Evolutionary conservation across 2,329 filamentous ascomycete species (phyloP).

Genomic region (Pezicula radicicola): DNA sequence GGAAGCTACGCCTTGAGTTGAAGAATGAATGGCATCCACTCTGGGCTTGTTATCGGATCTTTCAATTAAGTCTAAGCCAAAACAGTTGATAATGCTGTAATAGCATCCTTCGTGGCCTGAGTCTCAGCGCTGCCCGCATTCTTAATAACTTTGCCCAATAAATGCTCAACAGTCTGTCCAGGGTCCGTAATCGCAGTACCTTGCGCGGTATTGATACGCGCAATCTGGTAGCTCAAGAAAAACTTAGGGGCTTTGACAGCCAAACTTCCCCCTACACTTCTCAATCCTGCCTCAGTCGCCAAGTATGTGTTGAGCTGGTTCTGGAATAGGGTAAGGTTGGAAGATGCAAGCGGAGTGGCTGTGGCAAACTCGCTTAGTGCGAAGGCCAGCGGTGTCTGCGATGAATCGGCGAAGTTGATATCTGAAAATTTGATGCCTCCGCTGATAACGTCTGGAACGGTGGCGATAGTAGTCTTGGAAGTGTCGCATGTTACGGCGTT

Average conservation of each 20-base stretch:
- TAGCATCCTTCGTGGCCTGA: constrained; percentile 47
- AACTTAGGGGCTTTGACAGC: constrained; percentile 62
- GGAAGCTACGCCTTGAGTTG: no score
- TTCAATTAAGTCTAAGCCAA: constrained; percentile 5
- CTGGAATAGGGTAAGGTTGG: constrained; percentile 49
- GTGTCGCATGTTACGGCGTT: constrained; percentile 46
- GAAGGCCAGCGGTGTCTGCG: constrained; percentile 48
- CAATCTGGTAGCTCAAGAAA: constrained; percentile 57
- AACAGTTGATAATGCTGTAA: constrained; percentile 32
- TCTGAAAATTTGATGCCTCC: constrained; percentile 47
- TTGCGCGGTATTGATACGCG: constrained; percentile 56
- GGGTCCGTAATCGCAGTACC: constrained; percentile 49
- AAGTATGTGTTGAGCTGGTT: constrained; percentile 52
- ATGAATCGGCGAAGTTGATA: constrained; percentile 53
- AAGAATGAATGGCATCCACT: no score
- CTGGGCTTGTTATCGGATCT: no score
- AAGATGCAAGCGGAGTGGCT: constrained; percentile 41
- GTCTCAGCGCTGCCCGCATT: constrained; percentile 43
- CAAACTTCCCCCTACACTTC: constrained; percentile 49
- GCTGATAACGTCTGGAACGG: constrained; percentile 54
- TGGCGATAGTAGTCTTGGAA: constrained; percentile 43
- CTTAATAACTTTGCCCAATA: constrained; percentile 54
- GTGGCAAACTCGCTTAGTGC: constrained; percentile 52
- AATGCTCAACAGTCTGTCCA: constrained; percentile 51
- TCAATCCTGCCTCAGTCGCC: constrained; percentile 57